A percentile compares a stretch with the other conserved stretches of the same genome.
These are phyloP conservation scores for Thelonectria olida DNA, from an alignment of 2,329 filamentous ascomycete genomes.

Conservation along the genomic window DNA sequence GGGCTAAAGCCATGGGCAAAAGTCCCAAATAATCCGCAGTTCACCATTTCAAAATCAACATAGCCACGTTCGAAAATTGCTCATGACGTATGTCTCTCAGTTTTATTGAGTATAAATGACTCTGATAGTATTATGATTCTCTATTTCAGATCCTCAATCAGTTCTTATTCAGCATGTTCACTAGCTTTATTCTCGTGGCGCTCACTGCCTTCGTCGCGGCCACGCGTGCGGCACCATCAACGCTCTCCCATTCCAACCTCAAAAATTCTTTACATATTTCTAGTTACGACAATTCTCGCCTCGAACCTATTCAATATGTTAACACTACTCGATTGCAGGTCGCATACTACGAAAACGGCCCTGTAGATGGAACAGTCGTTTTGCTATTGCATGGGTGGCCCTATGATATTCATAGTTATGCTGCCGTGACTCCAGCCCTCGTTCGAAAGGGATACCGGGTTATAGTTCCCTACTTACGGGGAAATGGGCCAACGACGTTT, in stretches of 20 bases:
- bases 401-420: conserved; percentile 38
- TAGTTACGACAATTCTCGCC: neutral
- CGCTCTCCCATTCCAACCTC: neutral
- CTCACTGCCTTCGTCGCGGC: neutral
- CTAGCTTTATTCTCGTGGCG: neutral
- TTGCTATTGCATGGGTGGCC: conserved; percentile 41
- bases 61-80: neutral
- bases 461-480: conserved; percentile 41
- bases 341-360: conserved; percentile 31
- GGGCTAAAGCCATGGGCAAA: too few relatives aligned
- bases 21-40: neutral
- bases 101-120: neutral
- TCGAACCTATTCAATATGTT: neutral
- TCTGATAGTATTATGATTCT: neutral
- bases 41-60: neutral
- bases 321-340: conserved; percentile 14
- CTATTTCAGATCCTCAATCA: neutral
- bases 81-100: neutral
- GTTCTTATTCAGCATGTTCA: neutral
- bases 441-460: conserved; percentile 32
- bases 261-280: neutral
- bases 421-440: conserved; percentile 33
- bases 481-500: conserved; percentile 38
- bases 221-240: neutral
- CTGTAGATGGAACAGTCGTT: conserved; percentile 25